Evolutionary conservation across 176 grass and related monocot species (phyloP).

Genomic region (Oryza punctata): DNA sequence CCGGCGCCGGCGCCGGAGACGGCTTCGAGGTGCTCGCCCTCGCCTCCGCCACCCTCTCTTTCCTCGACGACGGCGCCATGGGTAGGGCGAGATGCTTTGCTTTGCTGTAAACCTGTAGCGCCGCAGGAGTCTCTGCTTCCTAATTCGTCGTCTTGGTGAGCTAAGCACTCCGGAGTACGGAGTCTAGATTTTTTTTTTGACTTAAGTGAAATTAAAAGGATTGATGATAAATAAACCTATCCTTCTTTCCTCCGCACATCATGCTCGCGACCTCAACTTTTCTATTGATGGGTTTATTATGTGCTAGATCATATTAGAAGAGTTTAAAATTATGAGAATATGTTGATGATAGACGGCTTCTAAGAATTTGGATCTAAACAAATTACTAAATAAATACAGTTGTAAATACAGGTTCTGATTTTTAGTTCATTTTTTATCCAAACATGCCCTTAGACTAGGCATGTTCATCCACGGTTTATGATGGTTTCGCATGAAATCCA

Average conservation of each 20-base stretch:
- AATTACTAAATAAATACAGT: no score
- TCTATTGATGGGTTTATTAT: no score
- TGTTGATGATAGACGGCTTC: no score
- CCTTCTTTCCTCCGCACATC: background rate
- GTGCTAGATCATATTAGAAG: no score
- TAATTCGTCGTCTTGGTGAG: background rate
- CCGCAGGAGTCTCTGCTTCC: background rate
- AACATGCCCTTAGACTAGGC: no score
- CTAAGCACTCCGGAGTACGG: background rate
- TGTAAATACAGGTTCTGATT: no score
- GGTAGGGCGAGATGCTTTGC: background rate
- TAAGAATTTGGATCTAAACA: no score
- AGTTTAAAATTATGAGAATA: no score
- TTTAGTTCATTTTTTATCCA: no score
- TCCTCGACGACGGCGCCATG: slow-evolving; percentile 43
- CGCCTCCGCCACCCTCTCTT: slow-evolving; percentile 30
- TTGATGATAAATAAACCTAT: background rate
- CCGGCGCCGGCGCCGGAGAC: background rate
- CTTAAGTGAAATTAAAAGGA: background rate
- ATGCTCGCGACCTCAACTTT: background rate
- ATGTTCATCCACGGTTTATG: no score
- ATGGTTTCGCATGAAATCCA: no score
- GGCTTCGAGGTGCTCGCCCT: slow-evolving; percentile 26
- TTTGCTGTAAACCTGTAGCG: background rate
- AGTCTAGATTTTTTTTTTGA: no score